Evolutionary conservation across 2,329 filamentous ascomycete species (phyloP).

Genomic region (Tolypocladium paradoxum): DNA sequence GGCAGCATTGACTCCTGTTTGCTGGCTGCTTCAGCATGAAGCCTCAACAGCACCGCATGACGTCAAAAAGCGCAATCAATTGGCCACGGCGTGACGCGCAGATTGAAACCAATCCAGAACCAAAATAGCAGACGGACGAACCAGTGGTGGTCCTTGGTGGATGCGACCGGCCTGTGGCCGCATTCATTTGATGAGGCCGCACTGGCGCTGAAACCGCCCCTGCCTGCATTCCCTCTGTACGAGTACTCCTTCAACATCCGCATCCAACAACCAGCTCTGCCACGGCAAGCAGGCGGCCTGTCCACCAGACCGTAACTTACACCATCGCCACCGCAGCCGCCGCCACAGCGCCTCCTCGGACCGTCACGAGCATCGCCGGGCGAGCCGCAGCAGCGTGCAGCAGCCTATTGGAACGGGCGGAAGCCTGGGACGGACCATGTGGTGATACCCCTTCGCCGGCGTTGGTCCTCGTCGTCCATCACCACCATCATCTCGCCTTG

Average conservation of each 20-base stretch:
- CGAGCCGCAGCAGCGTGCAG: not conserved
- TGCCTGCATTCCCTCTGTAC: not conserved
- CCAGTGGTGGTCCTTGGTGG: not conserved
- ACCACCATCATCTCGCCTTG: not conserved
- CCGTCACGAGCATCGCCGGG: not conserved
- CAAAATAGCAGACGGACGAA: not conserved
- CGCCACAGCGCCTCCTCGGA: not conserved
- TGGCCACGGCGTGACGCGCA: not conserved
- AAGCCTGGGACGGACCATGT: not conserved
- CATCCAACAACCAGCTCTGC: not conserved
- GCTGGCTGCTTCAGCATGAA: not conserved
- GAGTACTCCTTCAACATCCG: not conserved
- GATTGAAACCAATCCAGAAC: not conserved
- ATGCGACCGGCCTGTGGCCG: not conserved
- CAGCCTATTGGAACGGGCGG: not conserved
- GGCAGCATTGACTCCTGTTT: not conserved
- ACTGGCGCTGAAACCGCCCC: conserved; percentile 3
- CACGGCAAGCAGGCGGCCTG: not conserved
- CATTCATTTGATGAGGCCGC: conserved; percentile 1
- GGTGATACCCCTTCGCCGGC: not conserved
- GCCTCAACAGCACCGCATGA: not conserved
- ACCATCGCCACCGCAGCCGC: not conserved
- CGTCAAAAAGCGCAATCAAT: not conserved
- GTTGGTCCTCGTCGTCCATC: not conserved
- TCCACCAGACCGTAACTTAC: not conserved